Percentiles rank a stretch among this genome's conserved stretches.
Conservation (phyloP, 2,329 filamentous ascomycete species). For the Grosmannia penicillata region DNA sequence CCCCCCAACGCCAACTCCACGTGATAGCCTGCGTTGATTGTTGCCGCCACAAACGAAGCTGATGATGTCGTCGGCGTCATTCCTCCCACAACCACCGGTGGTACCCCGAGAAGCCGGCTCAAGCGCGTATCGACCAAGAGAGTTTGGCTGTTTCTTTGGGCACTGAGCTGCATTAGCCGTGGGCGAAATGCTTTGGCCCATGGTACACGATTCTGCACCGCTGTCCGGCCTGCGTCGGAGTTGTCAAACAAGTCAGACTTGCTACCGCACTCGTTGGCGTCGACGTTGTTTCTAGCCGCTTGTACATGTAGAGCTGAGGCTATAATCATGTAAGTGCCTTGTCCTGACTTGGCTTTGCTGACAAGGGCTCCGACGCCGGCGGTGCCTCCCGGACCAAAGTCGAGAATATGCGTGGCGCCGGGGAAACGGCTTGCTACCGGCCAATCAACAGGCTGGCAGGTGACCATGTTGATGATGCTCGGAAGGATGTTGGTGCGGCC, state of each 20-base stretch:
- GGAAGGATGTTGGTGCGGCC: conserved; percentile 71
- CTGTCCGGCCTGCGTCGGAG: conserved; percentile 75
- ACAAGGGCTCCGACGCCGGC: conserved; percentile 92
- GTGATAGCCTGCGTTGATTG: conserved; percentile 91
- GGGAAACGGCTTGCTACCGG: conserved; percentile 88
- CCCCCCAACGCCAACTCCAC: conserved; percentile 83
- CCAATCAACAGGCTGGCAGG: conserved; percentile 88
- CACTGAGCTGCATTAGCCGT: no score
- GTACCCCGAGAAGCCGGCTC: conserved; percentile 71
- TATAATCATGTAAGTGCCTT: conserved; percentile 88
- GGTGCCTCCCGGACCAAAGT: conserved; percentile 93
- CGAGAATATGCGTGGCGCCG: conserved; percentile 80
- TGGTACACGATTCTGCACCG: conserved; percentile 85
- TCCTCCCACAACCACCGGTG: conserved; percentile 79
- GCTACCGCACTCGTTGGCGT: conserved; percentile 83
- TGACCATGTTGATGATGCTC: conserved; percentile 80
- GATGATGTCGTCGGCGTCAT: conserved; percentile 87
- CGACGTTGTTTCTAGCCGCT: no score
- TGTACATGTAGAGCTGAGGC: conserved; percentile 86
- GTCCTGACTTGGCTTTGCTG: conserved; percentile 98
- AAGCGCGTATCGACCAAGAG: conserved; percentile 96
- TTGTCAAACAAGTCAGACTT: conserved; percentile 96
- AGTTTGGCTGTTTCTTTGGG: conserved; percentile 73
- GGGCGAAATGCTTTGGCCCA: conserved; percentile 98
- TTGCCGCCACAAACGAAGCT: conserved; percentile 83